These are phyloP conservation scores for Canavalia ensiformis DNA, from an alignment of 306 rosid genomes.

Conservation along the genomic window DNA sequence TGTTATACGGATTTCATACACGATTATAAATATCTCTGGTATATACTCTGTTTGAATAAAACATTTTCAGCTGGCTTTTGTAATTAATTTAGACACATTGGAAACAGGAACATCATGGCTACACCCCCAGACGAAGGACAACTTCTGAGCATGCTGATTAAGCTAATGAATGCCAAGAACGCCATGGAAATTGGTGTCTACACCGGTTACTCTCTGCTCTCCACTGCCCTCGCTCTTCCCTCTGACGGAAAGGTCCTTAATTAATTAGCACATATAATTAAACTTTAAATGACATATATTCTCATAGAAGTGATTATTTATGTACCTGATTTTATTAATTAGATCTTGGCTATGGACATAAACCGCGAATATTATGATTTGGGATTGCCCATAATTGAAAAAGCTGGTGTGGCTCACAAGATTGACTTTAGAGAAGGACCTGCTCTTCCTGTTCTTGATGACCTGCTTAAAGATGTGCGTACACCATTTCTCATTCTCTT, in stretches of 20 bases:
- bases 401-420: constrained; percentile 86
- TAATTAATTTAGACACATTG: neutral
- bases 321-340: neutral
- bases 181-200: constrained; percentile 92
- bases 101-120: constrained; percentile 80
- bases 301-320: neutral
- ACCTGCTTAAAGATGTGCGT: constrained; percentile 69
- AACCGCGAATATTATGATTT: constrained; percentile 81
- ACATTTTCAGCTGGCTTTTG: neutral
- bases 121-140: constrained; percentile 91
- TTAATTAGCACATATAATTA: neutral
- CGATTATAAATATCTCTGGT: neutral
- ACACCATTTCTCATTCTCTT: neutral
- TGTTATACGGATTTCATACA: neutral
- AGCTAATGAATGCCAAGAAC: constrained; percentile 84
- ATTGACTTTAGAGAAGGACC: constrained; percentile 91
- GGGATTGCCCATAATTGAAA: constrained; percentile 77
- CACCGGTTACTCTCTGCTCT: constrained; percentile 89
- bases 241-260: constrained; percentile 74
- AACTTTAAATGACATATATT: neutral
- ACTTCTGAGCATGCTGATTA: constrained; percentile 76
- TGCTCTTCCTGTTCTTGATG: constrained; percentile 84
- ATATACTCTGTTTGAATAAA: neutral
- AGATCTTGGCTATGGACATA: constrained; percentile 92
- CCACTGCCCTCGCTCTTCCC: constrained; percentile 91